Base-by-base conservation (phyloP, 1,284 basidiomycete species). In the Microbotryum violaceum region DNA sequence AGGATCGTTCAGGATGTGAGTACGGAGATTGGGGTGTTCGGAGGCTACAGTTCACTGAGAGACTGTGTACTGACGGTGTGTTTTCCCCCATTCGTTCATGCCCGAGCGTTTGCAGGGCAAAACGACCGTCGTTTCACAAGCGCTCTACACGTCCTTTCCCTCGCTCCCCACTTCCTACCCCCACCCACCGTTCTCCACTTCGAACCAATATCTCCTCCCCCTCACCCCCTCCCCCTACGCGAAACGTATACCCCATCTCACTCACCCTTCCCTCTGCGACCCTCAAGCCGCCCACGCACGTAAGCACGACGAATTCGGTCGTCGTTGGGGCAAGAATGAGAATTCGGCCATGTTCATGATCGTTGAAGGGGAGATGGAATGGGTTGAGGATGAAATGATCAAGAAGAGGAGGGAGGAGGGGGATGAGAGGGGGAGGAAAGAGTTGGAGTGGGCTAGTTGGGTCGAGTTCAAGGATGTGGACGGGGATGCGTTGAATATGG, bases 401-500 rank as follows among this genome's bases (percentile, higher is more conserved):
- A 47, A 54, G 33, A 20, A 27, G 46, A 14, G 44, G 44, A 42
- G 57, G 25, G 48, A 44, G n/a, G 57, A 47, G 6, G 42, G 25
- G n/a, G 33, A 25, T 31, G 14, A 48, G 18, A 49, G 29, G n/a
- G 51, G 48, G 6, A 12, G 44, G 18, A 18, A n/a, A 6, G 25
- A 31, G 23, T 33, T 58, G 16, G 57, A 58, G 7, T 58, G 57
- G 57, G 57, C 47, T 6, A 51, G 42, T 23, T 58, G 51, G 50
- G 29, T 37, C 25, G 50, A 53, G 50, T 31, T 58, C 14, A 47
- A 31, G 45, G 31, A 49, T 8, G 2, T n/a, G 20, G 45, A 48
- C 9, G 57, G 29, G 44, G 49, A 53, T 20, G 51, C 31, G 2
- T 27, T 46, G 6, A 27, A 21, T 7, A 18, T 29, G 12, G 37